A percentile compares a stretch with the other conserved stretches of the same genome.
phyloP scores from a whole-genome alignment of 768 basidiomycete genomes.

The Mycena polygramma region DNA sequence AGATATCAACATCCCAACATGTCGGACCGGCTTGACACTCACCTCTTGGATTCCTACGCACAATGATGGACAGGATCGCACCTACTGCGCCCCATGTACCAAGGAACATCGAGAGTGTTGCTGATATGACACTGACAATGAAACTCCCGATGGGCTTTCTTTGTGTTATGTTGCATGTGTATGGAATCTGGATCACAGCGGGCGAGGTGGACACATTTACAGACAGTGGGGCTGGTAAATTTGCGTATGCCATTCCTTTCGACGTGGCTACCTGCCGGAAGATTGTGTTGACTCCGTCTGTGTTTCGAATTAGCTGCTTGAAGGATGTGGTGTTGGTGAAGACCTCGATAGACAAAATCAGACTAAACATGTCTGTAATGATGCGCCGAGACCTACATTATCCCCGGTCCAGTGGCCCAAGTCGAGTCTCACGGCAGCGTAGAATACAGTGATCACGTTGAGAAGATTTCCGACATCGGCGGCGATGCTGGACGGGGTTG shows the following conservation, averaged over 20 bases:
- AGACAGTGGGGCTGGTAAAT: slow-evolving; percentile 11
- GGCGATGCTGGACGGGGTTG: not conserved
- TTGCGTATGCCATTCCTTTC: slow-evolving; percentile 29
- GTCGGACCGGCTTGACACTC: too few species aligned
- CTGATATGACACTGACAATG: slow-evolving; percentile 26
- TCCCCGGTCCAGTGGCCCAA: slow-evolving; percentile 32
- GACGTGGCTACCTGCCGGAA: slow-evolving; percentile 14
- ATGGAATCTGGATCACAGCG: slow-evolving; percentile 30
- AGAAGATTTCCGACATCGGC: slow-evolving; percentile 20
- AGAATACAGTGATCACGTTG: slow-evolving; percentile 27
- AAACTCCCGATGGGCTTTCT: slow-evolving; percentile 31
- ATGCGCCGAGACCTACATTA: slow-evolving; percentile 19
- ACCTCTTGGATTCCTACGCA: slow-evolving; percentile 2
- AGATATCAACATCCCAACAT: too few species aligned
- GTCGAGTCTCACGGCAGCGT: slow-evolving; percentile 27
- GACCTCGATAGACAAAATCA: not conserved
- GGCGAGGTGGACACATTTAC: slow-evolving; percentile 9
- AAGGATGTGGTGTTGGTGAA: slow-evolving; percentile 36
- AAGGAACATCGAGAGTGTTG: slow-evolving; percentile 36
- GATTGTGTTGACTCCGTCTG: not conserved
- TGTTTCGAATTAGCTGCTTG: not conserved
- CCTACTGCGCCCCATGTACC: slow-evolving; percentile 17
- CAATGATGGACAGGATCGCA: not conserved
- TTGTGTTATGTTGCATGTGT: slow-evolving; percentile 29
- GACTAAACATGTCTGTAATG: not conserved